phyloP scores from a whole-genome alignment of 148 eudicot species.

The Vaccinium darrowii region DNA sequence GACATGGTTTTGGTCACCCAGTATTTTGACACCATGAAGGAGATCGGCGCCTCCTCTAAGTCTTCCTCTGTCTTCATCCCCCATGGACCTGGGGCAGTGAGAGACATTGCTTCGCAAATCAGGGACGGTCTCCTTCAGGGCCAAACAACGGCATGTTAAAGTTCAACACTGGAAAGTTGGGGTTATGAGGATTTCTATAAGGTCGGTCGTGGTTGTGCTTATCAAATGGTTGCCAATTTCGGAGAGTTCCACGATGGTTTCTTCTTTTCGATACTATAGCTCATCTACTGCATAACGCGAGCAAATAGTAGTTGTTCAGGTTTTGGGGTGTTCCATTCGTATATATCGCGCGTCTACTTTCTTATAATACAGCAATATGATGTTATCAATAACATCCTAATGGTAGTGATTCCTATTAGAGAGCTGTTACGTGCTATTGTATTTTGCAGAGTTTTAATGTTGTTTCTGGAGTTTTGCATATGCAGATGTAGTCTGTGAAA shows the following conservation, averaged over 20 bases:
- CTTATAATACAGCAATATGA: not conserved
- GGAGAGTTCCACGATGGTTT: not conserved
- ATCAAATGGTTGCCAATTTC: not conserved
- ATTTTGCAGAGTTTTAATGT: not conserved
- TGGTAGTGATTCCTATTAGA: not conserved
- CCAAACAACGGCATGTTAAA: constrained; percentile 13
- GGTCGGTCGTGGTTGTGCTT: not conserved
- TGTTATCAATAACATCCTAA: not conserved
- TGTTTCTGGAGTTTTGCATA: not conserved
- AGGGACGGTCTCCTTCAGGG: constrained; percentile 24
- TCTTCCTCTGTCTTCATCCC: constrained; percentile 49
- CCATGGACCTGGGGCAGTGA: constrained; percentile 39
- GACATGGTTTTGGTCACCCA: constrained; percentile 58
- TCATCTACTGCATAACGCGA: not conserved
- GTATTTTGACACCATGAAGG: constrained; percentile 50
- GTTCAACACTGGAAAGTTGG: not conserved
- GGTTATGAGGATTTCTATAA: not conserved
- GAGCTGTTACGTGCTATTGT: not conserved
- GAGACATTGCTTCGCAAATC: constrained; percentile 19
- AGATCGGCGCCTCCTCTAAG: constrained; percentile 48
- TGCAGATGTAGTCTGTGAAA: not conserved
- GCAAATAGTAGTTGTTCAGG: not conserved
- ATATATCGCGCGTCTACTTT: not conserved
- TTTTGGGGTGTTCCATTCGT: not conserved
- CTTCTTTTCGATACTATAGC: not conserved